Evolutionary conservation across 129 eudicot species (phyloP), one percentile per base, ranked within the genome.

Genomic region (Apium graveolens): DNA sequence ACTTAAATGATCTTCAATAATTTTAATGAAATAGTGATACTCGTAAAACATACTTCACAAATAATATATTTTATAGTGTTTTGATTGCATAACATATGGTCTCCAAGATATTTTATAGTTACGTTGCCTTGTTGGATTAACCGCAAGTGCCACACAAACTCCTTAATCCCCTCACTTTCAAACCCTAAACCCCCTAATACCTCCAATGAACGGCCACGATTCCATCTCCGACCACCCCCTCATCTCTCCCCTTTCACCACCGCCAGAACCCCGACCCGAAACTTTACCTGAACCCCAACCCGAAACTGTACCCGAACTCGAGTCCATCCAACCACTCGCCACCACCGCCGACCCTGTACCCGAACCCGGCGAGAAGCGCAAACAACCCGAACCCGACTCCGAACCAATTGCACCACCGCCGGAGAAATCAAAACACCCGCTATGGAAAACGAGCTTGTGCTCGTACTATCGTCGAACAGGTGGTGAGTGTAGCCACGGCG

Each of bases 401-500:
- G 70, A 74, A 20, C 60, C 80, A 76, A 6, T 38, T 10, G 14
- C 65, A 49, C 29, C 63, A 31, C 74, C 39, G 48, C 62, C 29
- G 63, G 72, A 80, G 21, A 76, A 77, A 76, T 24, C 24, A 7
- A 82, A 79, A 35, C 78, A 88, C 57, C 93, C 93, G 14, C 80
- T 91, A 27, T 90, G 91, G 93, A 91, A n/a, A 69, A 86, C 97
- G 53, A 94, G 93, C 75, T 88, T 91, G 60, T 94, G 97, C 81
- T 91, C 98, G 12, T 91, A 85, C 86, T 94, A 88, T 85, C 72
- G 98, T 76, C 88, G 96, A 27, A 80, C 91, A 1, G 82, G 82
- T 26, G 93, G 85, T 14, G 63, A 74, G 78, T 94, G 98, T 80
- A 94, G 97, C 87, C 97, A 94, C 74, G 98, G 98, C 0, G 93